Evolutionary conservation across 495 filamentous ascomycete genomes (phyloP), one percentile per base, ranked within the genome.

Genomic region (Entonaema liquescens): DNA sequence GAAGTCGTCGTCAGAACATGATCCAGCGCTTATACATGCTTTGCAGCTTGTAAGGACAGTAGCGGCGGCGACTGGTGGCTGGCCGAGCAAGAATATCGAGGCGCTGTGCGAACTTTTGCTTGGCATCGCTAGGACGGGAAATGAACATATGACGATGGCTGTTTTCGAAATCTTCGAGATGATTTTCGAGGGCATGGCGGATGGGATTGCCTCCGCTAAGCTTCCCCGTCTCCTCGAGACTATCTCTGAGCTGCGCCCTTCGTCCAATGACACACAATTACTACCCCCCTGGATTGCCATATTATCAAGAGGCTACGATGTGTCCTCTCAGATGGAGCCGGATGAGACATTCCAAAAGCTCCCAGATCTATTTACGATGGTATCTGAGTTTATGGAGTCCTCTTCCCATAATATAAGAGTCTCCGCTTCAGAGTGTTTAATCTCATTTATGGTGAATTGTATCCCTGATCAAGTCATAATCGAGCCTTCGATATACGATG

Each of bases 41-140:
- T 79, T 99, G 63, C 96, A 98, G 66, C 83, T 98, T 53, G 88
- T 97, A 60, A 97, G 95, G 84, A 90, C 92, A 2, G 86, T 98
- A 66, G 93, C 95, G 3, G 82, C 85, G 23, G 92, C 91, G 3
- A 95, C 93, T 58, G 91, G 92, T 50, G 95, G 96, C 52, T 99
- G 96, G 96, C 95, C 95, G n/a, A 96, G 91, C 80, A 91, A 90
- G 83, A 96, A 96, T 80, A 94, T 98, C 53, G 95, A 99, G 81
- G 80, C 89, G 4, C 85, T 99, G 35, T 97, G 94, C 77, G 93
- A 97, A 76, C 79, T 94, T 36, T 82, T 99, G 62, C 90, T 99
- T 75, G 88, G 88, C 64, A 95, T 97, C 36, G 94, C 95, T 1
- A 89, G 87, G 68, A 92, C 92, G 13, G 95, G 86, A 76, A 98